A percentile compares a stretch with the other conserved stretches of the same genome.
phyloP scores from a whole-genome alignment of 202 grass and related monocot genomes.

The Setaria italica region DNA sequence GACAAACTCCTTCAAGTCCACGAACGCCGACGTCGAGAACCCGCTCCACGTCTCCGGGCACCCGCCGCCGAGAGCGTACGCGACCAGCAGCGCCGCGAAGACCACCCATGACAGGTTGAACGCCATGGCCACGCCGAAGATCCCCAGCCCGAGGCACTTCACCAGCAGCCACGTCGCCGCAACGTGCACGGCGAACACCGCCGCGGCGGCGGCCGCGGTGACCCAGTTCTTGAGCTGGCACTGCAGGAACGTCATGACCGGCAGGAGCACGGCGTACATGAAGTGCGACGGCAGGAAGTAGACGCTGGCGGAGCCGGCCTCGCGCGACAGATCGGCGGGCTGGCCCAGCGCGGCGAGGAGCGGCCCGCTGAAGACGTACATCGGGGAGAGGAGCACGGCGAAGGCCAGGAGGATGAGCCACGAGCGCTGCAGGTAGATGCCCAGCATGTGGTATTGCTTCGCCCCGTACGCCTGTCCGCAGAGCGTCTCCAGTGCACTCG shows the following conservation, averaged over 20 bases:
- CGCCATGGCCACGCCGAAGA: slow-evolving; percentile 36
- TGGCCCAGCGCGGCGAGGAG: slow-evolving; percentile 53
- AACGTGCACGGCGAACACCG: slow-evolving; percentile 55
- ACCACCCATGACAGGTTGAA: slow-evolving; percentile 49
- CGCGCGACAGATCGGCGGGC: slow-evolving; percentile 39
- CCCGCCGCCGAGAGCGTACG: slow-evolving; percentile 52
- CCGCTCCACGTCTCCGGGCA: slow-evolving; percentile 70
- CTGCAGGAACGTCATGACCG: slow-evolving; percentile 63
- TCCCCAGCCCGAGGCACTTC: slow-evolving; percentile 41
- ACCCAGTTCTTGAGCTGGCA: slow-evolving; percentile 80
- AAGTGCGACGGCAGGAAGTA: slow-evolving; percentile 67
- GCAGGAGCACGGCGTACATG: slow-evolving; percentile 51
- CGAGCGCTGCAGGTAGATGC: slow-evolving; percentile 68
- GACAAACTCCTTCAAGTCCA: slow-evolving; percentile 62
- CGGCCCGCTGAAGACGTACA: slow-evolving; percentile 47
- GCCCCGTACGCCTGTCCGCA: slow-evolving; percentile 77
- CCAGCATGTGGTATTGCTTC: slow-evolving; percentile 70
- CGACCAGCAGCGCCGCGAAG: slow-evolving; percentile 32
- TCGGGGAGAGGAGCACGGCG: slow-evolving; percentile 50
- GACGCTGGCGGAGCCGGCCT: slow-evolving; percentile 40
- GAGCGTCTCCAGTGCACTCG: slow-evolving; percentile 77
- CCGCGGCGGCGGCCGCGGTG: slow-evolving; percentile 34
- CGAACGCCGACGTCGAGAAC: slow-evolving; percentile 62
- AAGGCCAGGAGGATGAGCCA: slow-evolving; percentile 59
- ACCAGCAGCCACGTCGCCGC: slow-evolving; percentile 60